Conservation (phyloP, 768 basidiomycete genomes). For the Podaxis carcinomalis region DNA sequence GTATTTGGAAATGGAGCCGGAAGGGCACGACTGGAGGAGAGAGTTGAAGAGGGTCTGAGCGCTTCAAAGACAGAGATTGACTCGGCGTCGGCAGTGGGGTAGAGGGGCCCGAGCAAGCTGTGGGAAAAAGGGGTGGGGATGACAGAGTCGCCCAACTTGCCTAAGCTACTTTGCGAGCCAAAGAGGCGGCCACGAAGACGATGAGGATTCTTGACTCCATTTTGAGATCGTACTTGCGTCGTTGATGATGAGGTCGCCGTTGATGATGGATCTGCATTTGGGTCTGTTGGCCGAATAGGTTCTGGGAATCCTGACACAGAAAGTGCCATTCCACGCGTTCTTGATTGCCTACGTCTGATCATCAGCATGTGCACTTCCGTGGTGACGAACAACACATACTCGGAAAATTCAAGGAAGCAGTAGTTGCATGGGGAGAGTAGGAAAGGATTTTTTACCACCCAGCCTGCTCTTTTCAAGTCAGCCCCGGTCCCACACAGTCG, state of each 20-base stretch:
- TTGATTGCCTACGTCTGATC: not conserved
- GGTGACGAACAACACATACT: not conserved
- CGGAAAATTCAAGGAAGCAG: not conserved
- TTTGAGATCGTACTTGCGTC: not conserved
- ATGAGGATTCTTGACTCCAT: not conserved
- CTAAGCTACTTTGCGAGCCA: not conserved
- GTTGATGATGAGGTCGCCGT: not conserved
- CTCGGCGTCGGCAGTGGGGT: not conserved
- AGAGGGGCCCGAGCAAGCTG: not conserved
- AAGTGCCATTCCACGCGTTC: not conserved
- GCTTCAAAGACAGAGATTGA: not conserved
- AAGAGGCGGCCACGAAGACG: not conserved
- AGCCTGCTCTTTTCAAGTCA: not conserved
- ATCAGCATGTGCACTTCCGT: not conserved
- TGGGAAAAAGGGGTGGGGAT: not conserved
- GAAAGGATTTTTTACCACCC: not conserved
- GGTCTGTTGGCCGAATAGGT: not conserved
- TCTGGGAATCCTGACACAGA: slow-evolving; percentile 8
- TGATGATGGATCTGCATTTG: slow-evolving; percentile 1
- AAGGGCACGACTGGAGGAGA: not conserved
- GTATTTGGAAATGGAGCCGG: not conserved
- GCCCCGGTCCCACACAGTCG: not conserved
- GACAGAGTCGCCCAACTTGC: not conserved
- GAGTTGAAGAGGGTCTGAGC: not conserved
- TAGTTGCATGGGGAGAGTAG: not conserved